A percentile compares a stretch with the other conserved stretches of the same genome.
These are phyloP conservation scores for Leccinum olivaceopallidum DNA, from an alignment of 768 basidiomycete species.

Conservation along the genomic window DNA sequence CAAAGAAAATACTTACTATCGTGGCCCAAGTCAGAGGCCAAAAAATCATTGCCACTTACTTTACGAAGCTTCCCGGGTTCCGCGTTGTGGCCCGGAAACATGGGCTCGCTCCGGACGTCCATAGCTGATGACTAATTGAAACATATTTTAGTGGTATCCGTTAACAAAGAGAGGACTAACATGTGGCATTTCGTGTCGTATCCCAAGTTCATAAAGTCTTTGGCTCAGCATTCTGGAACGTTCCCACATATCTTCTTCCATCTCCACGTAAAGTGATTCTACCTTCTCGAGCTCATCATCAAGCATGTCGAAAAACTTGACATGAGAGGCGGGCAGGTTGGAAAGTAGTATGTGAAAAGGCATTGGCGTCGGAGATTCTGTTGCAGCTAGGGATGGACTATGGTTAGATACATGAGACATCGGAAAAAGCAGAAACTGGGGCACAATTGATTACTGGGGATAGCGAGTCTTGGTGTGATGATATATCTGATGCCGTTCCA, in stretches of 20 bases:
- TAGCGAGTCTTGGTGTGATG: neutral
- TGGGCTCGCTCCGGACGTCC: slow-evolving; percentile 5
- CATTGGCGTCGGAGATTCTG: slow-evolving; percentile 25
- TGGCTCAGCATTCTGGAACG: slow-evolving; percentile 50
- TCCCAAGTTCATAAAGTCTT: slow-evolving; percentile 72
- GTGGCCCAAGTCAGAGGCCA: slow-evolving; percentile 15
- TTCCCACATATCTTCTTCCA: slow-evolving; percentile 60
- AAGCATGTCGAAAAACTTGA: slow-evolving; percentile 71
- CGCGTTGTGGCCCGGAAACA: neutral
- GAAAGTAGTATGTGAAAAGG: slow-evolving; percentile 51
- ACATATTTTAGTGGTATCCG: neutral
- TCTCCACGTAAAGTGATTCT: slow-evolving; percentile 74
- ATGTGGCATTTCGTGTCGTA: slow-evolving; percentile 59
- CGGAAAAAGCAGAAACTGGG: slow-evolving; percentile 17
- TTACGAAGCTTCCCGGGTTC: neutral
- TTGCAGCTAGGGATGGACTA: neutral
- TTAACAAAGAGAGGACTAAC: slow-evolving; percentile 38
- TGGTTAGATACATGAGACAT: slow-evolving; percentile 14
- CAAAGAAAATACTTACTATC: slow-evolving; percentile 6
- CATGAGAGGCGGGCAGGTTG: slow-evolving; percentile 58
- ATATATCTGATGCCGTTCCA: neutral
- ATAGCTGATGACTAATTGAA: slow-evolving; percentile 13
- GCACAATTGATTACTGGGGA: slow-evolving; percentile 10
- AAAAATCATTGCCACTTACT: neutral
- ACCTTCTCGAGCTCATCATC: slow-evolving; percentile 83